Conservation (phyloP, 2,329 filamentous ascomycete genomes). For the Colletotrichum sp. region DNA sequence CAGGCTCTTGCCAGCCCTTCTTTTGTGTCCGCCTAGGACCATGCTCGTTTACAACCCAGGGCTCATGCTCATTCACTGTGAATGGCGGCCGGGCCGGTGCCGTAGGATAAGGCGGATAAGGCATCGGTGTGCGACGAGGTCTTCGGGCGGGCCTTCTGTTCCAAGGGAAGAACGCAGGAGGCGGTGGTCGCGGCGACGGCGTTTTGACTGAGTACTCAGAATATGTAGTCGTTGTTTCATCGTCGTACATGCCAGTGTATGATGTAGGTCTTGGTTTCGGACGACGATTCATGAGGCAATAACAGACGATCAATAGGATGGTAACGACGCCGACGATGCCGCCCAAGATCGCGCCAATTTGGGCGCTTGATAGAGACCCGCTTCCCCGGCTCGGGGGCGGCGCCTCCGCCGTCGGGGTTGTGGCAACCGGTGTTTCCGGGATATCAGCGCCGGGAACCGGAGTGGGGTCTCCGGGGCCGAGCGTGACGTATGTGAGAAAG, state of each 20-base stretch:
- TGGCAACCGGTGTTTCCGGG: conserved; percentile 14
- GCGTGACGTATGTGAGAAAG: conserved; percentile 40
- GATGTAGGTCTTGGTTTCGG: background rate
- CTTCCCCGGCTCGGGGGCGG: conserved; percentile 10
- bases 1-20: background rate
- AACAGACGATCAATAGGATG: conserved; percentile 35
- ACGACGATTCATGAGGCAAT: conserved; percentile 28
- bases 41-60: background rate
- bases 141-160: background rate
- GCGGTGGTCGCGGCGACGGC: background rate
- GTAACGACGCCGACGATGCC: conserved; percentile 41
- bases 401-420: background rate
- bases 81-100: background rate
- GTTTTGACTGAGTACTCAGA: background rate
- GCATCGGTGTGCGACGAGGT: background rate
- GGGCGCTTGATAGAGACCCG: conserved; percentile 34
- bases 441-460: conserved; percentile 15
- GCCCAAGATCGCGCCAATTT: conserved; percentile 47
- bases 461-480: conserved; percentile 21
- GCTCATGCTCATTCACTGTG: background rate
- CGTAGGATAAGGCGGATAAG: background rate
- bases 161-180: background rate
- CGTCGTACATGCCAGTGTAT: background rate
- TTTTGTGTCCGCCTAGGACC: background rate
- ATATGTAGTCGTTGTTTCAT: background rate